Conservation (phyloP, 2,329 filamentous ascomycete genomes). For the Piedraia hortae region DNA sequence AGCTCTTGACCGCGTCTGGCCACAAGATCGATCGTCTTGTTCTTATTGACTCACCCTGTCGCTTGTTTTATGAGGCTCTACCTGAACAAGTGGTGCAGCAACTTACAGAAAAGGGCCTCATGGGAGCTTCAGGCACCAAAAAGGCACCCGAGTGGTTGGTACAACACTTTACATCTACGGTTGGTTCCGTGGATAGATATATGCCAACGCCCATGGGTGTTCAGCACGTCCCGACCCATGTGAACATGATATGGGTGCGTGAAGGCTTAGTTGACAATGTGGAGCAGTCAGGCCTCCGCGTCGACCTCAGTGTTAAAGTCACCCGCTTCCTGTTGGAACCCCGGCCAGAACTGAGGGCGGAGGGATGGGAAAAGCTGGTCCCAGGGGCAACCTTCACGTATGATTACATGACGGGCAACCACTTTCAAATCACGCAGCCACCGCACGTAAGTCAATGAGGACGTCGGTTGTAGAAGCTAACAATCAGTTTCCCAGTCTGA, state of each 20-base stretch:
- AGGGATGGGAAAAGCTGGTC: conserved; percentile 9
- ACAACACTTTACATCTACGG: conserved; percentile 9
- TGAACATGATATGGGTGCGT: conserved; percentile 10
- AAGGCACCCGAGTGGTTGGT: conserved; percentile 11
- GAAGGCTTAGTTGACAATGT: conserved; percentile 10
- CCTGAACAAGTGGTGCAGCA: conserved; percentile 7
- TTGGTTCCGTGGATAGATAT: conserved; percentile 9
- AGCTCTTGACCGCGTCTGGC: conserved; percentile 5
- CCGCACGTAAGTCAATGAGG: conserved; percentile 6
- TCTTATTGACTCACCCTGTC: conserved; percentile 10
- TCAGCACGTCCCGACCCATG: conserved; percentile 6
- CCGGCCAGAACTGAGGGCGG: conserved; percentile 7
- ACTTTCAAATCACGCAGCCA: conserved; percentile 11
- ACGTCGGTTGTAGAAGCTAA: neutral
- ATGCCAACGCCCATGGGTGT: conserved; percentile 6
- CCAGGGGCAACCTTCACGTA: conserved; percentile 7
- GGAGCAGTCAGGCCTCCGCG: conserved; percentile 7
- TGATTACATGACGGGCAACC: conserved; percentile 11
- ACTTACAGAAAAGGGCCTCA: conserved; percentile 7
- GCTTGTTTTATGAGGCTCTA: conserved; percentile 7
- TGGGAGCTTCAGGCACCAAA: conserved; percentile 7
- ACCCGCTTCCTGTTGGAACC: conserved; percentile 11
- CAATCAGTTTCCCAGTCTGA: conserved; percentile 1
- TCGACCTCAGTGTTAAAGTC: conserved; percentile 9
- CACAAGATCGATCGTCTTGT: conserved; percentile 9